Conservation (phyloP, 371 early-diverging fungal species). For the Conidiobolus incongruus region DNA sequence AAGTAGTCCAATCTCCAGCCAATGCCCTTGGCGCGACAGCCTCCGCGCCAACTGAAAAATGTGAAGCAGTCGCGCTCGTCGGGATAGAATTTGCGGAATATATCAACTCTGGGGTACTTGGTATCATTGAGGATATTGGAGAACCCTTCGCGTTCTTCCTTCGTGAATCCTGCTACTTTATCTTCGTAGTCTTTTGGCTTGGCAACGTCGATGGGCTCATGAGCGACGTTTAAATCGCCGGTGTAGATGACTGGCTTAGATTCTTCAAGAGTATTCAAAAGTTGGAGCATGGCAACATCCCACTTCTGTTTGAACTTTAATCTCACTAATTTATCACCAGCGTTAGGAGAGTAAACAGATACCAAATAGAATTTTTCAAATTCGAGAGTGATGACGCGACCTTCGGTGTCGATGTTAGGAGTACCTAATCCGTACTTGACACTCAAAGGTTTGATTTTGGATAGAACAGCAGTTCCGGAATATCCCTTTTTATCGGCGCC, state of each 20-base stretch:
- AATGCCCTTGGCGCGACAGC: slow-evolving; percentile 38
- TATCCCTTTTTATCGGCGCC: slow-evolving; percentile 61
- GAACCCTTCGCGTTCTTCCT: slow-evolving; percentile 62
- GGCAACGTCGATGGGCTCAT: slow-evolving; percentile 55
- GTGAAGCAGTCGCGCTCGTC: slow-evolving; percentile 42
- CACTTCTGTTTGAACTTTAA: slow-evolving; percentile 36
- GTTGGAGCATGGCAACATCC: slow-evolving; percentile 39
- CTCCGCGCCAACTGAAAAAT: slow-evolving; percentile 58
- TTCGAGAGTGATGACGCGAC: slow-evolving; percentile 50
- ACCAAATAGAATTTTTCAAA: slow-evolving; percentile 41
- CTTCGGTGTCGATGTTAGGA: slow-evolving; percentile 23
- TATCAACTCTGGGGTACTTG: slow-evolving; percentile 33
- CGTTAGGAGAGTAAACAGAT: slow-evolving; percentile 61
- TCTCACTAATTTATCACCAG: slow-evolving; percentile 44
- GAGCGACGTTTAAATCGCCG: slow-evolving; percentile 83
- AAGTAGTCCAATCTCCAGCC: slow-evolving; percentile 88
- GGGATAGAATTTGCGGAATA: slow-evolving; percentile 53
- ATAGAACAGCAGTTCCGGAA: slow-evolving; percentile 53
- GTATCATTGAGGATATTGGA: slow-evolving; percentile 22
- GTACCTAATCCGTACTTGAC: slow-evolving; percentile 35
- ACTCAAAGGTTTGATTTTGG: slow-evolving; percentile 45
- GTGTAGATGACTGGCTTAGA: slow-evolving; percentile 58
- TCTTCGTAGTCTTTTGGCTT: slow-evolving; percentile 49
- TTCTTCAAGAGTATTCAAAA: slow-evolving; percentile 32
- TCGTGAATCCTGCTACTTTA: slow-evolving; percentile 55